These are phyloP conservation scores for Claviceps quebecensis DNA, from an alignment of 2,329 filamentous ascomycete species.

Conservation along the genomic window DNA sequence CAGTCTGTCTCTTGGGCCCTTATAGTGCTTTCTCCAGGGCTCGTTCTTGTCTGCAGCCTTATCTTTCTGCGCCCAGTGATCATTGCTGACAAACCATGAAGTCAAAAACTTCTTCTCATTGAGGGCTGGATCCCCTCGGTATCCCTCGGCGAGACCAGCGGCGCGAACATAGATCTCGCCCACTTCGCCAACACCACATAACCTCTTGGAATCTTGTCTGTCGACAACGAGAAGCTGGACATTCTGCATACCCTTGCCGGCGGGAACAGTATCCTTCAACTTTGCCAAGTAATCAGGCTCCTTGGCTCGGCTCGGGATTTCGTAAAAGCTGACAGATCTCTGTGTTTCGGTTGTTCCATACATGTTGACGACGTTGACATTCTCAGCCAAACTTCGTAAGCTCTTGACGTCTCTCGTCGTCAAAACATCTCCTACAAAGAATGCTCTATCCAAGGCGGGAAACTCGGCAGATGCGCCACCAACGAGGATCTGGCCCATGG, in stretches of 20 bases:
- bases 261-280: slow-evolving; percentile 58
- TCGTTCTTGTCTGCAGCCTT: slow-evolving; percentile 32
- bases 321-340: slow-evolving; percentile 12
- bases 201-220: slow-evolving; percentile 46
- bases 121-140: slow-evolving; percentile 44
- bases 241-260: slow-evolving; percentile 73
- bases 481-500: slow-evolving; percentile 92
- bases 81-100: slow-evolving; percentile 64
- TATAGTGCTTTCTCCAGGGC: slow-evolving; percentile 65
- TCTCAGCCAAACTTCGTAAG: slow-evolving; percentile 62
- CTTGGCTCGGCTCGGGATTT: slow-evolving; percentile 52
- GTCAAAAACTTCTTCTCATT: slow-evolving; percentile 64
- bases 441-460: slow-evolving; percentile 59
- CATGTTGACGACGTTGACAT: slow-evolving; percentile 68
- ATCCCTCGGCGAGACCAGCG: slow-evolving; percentile 71
- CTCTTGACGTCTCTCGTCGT: slow-evolving; percentile 69
- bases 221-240: slow-evolving; percentile 80
- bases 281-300: slow-evolving; percentile 38
- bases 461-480: slow-evolving; percentile 69
- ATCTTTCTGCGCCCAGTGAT: not conserved
- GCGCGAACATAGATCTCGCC: slow-evolving; percentile 78
- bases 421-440: slow-evolving; percentile 86
- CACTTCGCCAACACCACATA: slow-evolving; percentile 68
- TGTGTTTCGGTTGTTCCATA: slow-evolving; percentile 78
- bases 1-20: slow-evolving; percentile 70